Evolutionary conservation across 495 filamentous ascomycete genomes (phyloP), one percentile per base, ranked within the genome.

Genomic region (Daldinia decipiens): DNA sequence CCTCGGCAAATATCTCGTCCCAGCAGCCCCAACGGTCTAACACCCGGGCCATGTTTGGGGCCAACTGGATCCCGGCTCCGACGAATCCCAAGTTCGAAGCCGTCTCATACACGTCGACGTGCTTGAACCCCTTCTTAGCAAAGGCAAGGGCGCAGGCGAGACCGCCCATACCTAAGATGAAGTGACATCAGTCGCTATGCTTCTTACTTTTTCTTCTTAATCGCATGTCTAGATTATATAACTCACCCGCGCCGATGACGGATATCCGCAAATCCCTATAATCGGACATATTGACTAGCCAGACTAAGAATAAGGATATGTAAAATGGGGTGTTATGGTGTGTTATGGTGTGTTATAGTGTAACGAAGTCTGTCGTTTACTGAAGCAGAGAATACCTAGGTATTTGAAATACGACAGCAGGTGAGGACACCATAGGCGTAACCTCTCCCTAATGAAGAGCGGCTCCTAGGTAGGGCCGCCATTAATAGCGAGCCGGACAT

Each of bases 61-160:
- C 90, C 45, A 95, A 83, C 77, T 95, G 91, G 71, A 95, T 93
- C 29, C 92, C 92, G 6, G 91, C 92, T 54, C 93, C 93, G 11
- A 94, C 90, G 62, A 94, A 94, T 31, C 92, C 92, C 3, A 94
- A 81, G 62, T 91, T 89, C 17, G 89, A 87, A 1, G 92, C 91
- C 29, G 82, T 86, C 75, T 94, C 91, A 72, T 87, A 94, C 47
- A 94, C 87, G 57, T 90, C 83, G 75, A 94, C 89, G 47, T 89
- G 76, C 71, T 85, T 87, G 79, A 93, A 93, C 13, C 90, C 92
- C 76, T 87, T 85, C 77, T 90, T 88, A 5, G 91, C 91, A 39
- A 93, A 84, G 27, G 90, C 89, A 24, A 94, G 84, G 50, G 92
- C 91, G 52, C 79, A 85, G 45, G 91, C 88, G 38, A 94, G 80